Percentiles rank a stretch among this genome's conserved stretches.
Evolutionary conservation across 2,329 filamentous ascomycete genomes (phyloP).

Genomic region (Coniochaeta ligniaria): DNA sequence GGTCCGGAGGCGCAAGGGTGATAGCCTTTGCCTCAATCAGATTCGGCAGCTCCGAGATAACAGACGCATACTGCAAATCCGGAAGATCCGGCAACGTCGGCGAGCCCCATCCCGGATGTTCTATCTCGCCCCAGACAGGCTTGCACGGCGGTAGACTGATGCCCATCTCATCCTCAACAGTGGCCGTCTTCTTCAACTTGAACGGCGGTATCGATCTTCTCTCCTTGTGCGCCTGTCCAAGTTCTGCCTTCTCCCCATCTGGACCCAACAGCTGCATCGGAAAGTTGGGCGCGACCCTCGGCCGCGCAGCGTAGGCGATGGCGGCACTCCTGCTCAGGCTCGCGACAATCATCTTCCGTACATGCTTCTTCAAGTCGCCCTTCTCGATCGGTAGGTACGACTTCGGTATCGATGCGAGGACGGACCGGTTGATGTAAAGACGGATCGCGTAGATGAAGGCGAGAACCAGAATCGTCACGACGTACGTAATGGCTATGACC

Average conservation of each 20-base stretch:
- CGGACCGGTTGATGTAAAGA: conserved; percentile 79
- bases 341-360: conserved; percentile 68
- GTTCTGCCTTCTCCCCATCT: conserved; percentile 1
- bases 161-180: conserved; percentile 20
- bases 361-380: conserved; percentile 68
- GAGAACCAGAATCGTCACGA: conserved; percentile 63
- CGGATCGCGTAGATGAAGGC: conserved; percentile 72
- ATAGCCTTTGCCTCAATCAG: conserved; percentile 89
- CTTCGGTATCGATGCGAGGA: conserved; percentile 78
- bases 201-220: conserved; percentile 2
- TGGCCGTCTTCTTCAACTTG: conserved; percentile 9
- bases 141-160: conserved; percentile 42
- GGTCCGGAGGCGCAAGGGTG: conserved; percentile 63
- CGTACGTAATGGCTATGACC: conserved; percentile 69
- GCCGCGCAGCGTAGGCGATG: conserved; percentile 71
- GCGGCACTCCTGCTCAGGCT: conserved; percentile 70
- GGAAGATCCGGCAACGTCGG: conserved; percentile 68
- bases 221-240: conserved; percentile 1
- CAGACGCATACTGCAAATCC: conserved; percentile 74
- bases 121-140: conserved; percentile 72
- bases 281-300: conserved; percentile 44
- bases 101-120: conserved; percentile 84
- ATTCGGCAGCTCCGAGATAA: conserved; percentile 78
- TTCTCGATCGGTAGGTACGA: conserved; percentile 80
- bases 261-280: conserved; percentile 6